A percentile compares a stretch with the other conserved stretches of the same genome.
Evolutionary conservation across 345 rosid species (phyloP).

Genomic region (Eucalyptus leucophloia): DNA sequence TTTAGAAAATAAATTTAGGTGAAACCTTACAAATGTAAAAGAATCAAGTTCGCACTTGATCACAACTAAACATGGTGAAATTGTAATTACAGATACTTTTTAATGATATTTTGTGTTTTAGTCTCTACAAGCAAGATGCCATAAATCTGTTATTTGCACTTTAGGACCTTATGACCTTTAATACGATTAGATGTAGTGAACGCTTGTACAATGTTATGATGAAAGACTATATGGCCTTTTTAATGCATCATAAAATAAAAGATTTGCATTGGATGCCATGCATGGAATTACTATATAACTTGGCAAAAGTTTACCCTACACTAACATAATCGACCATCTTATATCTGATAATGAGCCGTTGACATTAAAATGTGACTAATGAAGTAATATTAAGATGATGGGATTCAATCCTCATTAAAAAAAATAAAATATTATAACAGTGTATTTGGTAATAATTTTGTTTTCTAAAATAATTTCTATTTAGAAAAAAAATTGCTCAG

Average conservation of each 20-base stretch:
- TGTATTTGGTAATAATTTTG: accelerated
- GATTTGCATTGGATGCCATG: background rate
- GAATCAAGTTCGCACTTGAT: background rate
- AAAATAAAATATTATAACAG: too few species aligned
- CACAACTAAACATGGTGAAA: background rate
- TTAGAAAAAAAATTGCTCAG: too few species aligned
- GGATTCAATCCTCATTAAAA: too few species aligned
- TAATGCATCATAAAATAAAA: background rate
- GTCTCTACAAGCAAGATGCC: too few species aligned
- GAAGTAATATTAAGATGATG: background rate
- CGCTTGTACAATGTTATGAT: background rate
- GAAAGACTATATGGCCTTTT: background rate
- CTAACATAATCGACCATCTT: background rate
- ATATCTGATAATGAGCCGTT: background rate
- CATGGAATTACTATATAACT: background rate
- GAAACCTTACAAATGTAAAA: background rate
- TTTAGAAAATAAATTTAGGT: background rate
- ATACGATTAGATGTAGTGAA: too few species aligned
- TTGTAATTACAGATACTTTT: too few species aligned
- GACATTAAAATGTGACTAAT: background rate
- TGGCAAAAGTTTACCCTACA: background rate
- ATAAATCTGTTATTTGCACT: too few species aligned
- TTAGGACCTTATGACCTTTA: too few species aligned
- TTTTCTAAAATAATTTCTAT: too few species aligned
- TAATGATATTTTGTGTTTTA: too few species aligned